These are phyloP conservation scores for Phaseolus coccineus DNA, from an alignment of 331 rosid species.

Conservation along the genomic window DNA sequence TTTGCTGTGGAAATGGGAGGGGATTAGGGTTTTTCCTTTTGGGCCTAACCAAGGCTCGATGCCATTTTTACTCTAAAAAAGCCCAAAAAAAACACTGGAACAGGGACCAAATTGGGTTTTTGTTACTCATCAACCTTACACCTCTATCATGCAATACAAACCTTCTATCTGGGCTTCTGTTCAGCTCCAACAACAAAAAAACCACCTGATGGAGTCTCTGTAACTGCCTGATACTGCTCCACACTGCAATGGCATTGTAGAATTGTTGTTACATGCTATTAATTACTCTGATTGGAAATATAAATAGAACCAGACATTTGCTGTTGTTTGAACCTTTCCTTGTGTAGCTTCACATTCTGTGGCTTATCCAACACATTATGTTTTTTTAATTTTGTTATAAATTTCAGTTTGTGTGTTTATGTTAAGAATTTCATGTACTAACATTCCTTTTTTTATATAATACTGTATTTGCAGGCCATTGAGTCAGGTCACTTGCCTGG, in stretches of 20 bases:
- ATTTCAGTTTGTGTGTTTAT: slow-evolving; percentile 14
- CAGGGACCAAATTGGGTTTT: not conserved
- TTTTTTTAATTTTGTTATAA: not conserved
- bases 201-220: not conserved
- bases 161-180: not conserved
- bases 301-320: slow-evolving; percentile 21
- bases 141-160: not conserved
- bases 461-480: slow-evolving; percentile 73
- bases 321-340: slow-evolving; percentile 34
- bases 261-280: not conserved
- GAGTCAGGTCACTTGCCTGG: slow-evolving; percentile 98
- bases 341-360: slow-evolving; percentile 37
- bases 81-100: not conserved
- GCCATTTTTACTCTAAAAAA: not conserved
- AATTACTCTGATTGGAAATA: not conserved
- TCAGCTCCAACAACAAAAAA: not conserved
- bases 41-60: slow-evolving; percentile 44
- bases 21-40: not conserved
- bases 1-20: not conserved
- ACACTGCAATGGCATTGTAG: not conserved
- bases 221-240: not conserved
- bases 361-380: slow-evolving; percentile 33
- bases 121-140: not conserved
- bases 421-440: slow-evolving; percentile 30
- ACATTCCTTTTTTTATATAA: slow-evolving; percentile 40